A percentile compares a stretch with the other conserved stretches of the same genome.
phyloP scores from a whole-genome alignment of 306 rosid genomes.

The Quercus aquifolioides region DNA sequence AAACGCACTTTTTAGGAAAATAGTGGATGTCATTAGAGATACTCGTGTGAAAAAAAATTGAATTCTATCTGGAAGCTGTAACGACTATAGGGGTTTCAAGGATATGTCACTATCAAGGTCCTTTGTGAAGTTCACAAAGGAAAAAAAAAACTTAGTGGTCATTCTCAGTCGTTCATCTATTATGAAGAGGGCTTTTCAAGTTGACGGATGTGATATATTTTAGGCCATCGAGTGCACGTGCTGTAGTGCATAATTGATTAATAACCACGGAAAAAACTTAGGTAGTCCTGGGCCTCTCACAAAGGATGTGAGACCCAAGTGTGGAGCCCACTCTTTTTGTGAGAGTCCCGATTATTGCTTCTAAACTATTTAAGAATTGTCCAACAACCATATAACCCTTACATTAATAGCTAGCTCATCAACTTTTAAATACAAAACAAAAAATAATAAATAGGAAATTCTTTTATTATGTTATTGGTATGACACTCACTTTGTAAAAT shows the following conservation, averaged over 20 bases:
- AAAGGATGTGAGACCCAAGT: too few relatives aligned
- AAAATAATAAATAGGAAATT: too few relatives aligned
- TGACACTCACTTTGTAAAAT: too few relatives aligned
- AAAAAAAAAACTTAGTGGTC: background rate
- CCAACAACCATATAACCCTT: background rate
- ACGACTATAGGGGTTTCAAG: background rate
- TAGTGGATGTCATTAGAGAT: slow-evolving; percentile 46
- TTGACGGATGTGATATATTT: slow-evolving; percentile 2
- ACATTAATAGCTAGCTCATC: background rate
- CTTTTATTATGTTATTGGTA: too few relatives aligned
- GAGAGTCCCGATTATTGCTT: too few relatives aligned
- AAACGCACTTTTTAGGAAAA: slow-evolving; percentile 28
- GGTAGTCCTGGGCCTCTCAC: too few relatives aligned
- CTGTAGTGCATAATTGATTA: background rate
- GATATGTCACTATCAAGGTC: background rate
- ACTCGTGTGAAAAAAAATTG: slow-evolving; percentile 24
- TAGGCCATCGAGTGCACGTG: slow-evolving; percentile 18
- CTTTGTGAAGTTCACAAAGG: background rate
- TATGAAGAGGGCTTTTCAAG: slow-evolving; percentile 1
- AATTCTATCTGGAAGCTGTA: slow-evolving; percentile 10
- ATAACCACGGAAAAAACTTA: background rate
- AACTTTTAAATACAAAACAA: too few relatives aligned
- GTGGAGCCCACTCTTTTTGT: too few relatives aligned
- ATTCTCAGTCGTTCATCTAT: slow-evolving; percentile 7
- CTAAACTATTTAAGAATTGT: too few relatives aligned